Percentiles rank a stretch among this genome's conserved stretches.
Evolutionary conservation across 1,284 basidiomycete genomes (phyloP).

Genomic region (Cutaneotrichosporon mucoides): DNA sequence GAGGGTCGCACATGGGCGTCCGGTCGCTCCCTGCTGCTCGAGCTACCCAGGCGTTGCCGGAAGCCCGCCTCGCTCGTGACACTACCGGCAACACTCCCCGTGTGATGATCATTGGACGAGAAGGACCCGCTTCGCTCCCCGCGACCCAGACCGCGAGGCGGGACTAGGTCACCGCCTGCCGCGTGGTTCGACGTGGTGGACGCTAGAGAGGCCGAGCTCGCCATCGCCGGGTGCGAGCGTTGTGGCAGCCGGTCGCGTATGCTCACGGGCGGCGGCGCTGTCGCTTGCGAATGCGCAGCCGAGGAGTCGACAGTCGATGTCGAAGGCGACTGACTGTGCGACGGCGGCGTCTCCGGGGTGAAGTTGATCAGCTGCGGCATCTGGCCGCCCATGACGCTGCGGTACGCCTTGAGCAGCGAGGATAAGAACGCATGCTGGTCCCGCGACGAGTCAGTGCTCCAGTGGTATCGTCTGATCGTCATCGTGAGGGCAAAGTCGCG

Average conservation of each 20-base stretch:
- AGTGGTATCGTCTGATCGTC: slow-evolving; percentile 71
- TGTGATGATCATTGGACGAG: slow-evolving; percentile 1
- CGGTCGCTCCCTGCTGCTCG: neutral
- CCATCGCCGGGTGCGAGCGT: slow-evolving; percentile 3
- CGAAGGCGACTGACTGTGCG: neutral
- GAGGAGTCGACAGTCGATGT: neutral
- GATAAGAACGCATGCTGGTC: slow-evolving; percentile 71
- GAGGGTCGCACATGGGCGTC: neutral
- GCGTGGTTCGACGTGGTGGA: neutral
- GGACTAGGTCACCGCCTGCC: neutral
- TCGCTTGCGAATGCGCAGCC: neutral
- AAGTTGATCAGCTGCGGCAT: slow-evolving; percentile 46
- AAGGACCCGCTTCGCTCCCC: slow-evolving; percentile 3
- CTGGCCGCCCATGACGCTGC: slow-evolving; percentile 51
- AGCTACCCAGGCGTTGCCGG: slow-evolving; percentile 1
- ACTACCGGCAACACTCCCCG: neutral
- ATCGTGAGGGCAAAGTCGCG: slow-evolving; percentile 72
- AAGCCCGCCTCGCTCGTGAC: neutral
- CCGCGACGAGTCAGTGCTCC: slow-evolving; percentile 69
- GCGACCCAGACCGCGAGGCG: neutral
- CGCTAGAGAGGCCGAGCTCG: neutral
- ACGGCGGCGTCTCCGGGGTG: neutral
- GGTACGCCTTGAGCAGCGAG: slow-evolving; percentile 59
- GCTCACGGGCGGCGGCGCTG: neutral
- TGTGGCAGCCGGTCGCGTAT: neutral